phyloP scores from a whole-genome alignment of 179 eudicot genomes.

The Beta macrorhiza region DNA sequence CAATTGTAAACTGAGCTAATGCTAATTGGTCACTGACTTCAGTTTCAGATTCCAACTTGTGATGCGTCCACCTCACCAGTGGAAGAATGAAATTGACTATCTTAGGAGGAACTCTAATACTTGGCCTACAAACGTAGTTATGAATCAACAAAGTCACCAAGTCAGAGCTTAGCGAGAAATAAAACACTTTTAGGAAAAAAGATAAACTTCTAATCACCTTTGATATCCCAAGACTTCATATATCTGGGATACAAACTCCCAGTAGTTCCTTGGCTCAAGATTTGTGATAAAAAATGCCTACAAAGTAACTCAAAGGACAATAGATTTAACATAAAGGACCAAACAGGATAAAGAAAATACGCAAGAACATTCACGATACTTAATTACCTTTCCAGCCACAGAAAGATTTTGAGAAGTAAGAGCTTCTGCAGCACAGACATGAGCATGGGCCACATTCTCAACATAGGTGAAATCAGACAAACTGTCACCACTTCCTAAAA shows the following conservation, averaged over 20 bases:
- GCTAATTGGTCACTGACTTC: constrained; percentile 35
- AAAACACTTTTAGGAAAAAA: background rate
- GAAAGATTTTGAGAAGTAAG: constrained; percentile 43
- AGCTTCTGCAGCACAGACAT: constrained; percentile 86
- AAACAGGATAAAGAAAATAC: background rate
- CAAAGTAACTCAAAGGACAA: constrained; percentile 21
- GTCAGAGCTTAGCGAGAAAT: constrained; percentile 3
- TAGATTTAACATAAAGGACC: constrained; percentile 15
- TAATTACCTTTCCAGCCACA: constrained; percentile 80
- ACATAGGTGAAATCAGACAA: constrained; percentile 83
- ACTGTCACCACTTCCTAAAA: constrained; percentile 70
- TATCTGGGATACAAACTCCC: constrained; percentile 61
- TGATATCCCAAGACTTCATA: constrained; percentile 75
- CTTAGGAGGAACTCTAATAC: constrained; percentile 59
- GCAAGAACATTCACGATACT: constrained; percentile 8
- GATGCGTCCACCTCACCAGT: constrained; percentile 51
- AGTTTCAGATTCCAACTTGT: constrained; percentile 49
- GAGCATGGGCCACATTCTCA: constrained; percentile 95
- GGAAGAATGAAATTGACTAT: constrained; percentile 41
- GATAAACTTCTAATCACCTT: constrained; percentile 47
- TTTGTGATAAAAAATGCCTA: constrained; percentile 88
- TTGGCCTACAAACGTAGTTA: constrained; percentile 54
- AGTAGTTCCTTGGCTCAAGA: constrained; percentile 66
- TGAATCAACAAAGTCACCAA: constrained; percentile 21
- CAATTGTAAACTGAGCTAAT: constrained; percentile 44